Conservation (phyloP, 345 rosid genomes). For the Durio zibethinus region DNA sequence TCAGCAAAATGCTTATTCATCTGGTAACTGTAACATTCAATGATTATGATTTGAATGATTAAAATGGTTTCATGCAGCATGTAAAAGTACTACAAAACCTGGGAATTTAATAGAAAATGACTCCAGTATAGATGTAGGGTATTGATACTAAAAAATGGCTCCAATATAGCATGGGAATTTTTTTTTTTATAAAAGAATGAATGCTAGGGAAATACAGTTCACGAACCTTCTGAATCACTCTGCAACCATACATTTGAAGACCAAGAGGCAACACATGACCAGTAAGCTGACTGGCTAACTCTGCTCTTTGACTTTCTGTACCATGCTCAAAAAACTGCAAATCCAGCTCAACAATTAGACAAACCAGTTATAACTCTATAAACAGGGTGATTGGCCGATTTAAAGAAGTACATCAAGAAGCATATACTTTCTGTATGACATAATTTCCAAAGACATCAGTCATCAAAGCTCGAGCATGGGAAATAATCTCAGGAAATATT, state of each 20-base stretch:
- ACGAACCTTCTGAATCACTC: constrained; percentile 95
- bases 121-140: background rate
- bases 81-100: background rate
- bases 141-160: background rate
- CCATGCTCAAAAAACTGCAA: constrained; percentile 93
- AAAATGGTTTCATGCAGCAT: background rate
- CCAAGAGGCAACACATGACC: constrained; percentile 88
- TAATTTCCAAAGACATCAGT: constrained; percentile 99
- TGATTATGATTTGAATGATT: background rate
- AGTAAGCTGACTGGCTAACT: constrained; percentile 68
- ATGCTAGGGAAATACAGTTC: background rate
- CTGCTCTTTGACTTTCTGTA: constrained; percentile 67
- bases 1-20: background rate
- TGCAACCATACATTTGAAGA: constrained; percentile 98
- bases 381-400: background rate
- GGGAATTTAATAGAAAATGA: background rate
- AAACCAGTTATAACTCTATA: background rate
- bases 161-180: background rate
- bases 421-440: constrained; percentile 80
- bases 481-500: constrained; percentile 77
- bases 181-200: background rate
- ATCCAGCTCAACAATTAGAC: constrained; percentile 25
- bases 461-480: constrained; percentile 83
- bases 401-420: background rate
- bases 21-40: too few relatives aligned